These are phyloP conservation scores for Zizania palustris DNA, from an alignment of 202 grass and related monocot genomes.

Conservation along the genomic window DNA sequence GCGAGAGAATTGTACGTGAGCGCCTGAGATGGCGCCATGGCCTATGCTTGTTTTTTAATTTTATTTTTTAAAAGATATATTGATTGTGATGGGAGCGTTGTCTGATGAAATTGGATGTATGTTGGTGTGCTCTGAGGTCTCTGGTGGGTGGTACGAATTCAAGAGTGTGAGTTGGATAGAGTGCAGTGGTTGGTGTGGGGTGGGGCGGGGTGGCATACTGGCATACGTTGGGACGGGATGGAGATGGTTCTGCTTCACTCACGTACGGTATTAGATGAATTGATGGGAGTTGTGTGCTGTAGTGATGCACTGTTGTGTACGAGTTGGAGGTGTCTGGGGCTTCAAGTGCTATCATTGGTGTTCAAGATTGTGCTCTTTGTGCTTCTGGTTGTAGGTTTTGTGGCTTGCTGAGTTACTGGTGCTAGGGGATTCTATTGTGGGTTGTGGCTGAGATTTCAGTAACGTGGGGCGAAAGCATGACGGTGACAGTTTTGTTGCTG, in stretches of 20 bases:
- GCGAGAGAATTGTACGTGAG: conserved; percentile 16
- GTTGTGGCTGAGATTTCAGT: neutral
- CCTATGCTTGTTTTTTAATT: neutral
- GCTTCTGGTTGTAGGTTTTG: conserved; percentile 4
- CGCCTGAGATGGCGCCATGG: conserved; percentile 27
- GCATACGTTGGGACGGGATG: conserved; percentile 17
- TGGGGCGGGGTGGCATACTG: conserved; percentile 16
- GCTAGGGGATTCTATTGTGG: conserved; percentile 11
- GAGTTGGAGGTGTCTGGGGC: neutral
- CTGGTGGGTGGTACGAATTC: conserved; percentile 50
- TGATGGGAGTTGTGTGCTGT: conserved; percentile 27
- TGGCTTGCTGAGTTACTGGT: conserved; percentile 22
- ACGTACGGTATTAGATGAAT: conserved; percentile 21
- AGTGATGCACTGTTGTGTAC: conserved; percentile 16
- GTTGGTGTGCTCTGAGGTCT: conserved; percentile 45
- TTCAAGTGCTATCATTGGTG: conserved; percentile 14
- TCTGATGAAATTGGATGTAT: conserved; percentile 42
- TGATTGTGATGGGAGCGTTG: conserved; percentile 39
- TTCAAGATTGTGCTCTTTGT: neutral
- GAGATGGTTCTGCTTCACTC: conserved; percentile 26
- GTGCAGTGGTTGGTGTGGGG: conserved; percentile 42
- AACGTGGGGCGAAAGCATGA: conserved; percentile 22
- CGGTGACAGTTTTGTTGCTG: conserved; percentile 27
- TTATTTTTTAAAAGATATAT: neutral
- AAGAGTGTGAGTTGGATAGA: conserved; percentile 30